A percentile compares a stretch with the other conserved stretches of the same genome.
Conservation (phyloP, 2,329 filamentous ascomycete species). For the Daldinia sp. region DNA sequence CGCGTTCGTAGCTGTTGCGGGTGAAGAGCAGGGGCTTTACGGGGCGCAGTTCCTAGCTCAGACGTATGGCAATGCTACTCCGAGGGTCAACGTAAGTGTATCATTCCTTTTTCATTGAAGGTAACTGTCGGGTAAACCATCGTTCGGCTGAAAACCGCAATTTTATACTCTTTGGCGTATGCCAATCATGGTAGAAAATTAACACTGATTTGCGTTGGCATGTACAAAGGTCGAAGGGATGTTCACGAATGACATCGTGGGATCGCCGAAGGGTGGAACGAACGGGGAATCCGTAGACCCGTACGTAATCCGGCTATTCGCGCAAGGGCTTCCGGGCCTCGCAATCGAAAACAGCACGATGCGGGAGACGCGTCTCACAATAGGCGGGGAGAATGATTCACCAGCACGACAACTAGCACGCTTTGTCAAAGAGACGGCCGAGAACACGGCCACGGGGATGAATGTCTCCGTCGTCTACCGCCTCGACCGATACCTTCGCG, state of each 20-base stretch:
- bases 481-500: slow-evolving; percentile 63
- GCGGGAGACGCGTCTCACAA: slow-evolving; percentile 51
- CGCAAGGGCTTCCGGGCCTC: slow-evolving; percentile 54
- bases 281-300: slow-evolving; percentile 56
- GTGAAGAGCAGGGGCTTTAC: slow-evolving; percentile 65
- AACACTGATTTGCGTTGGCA: not conserved
- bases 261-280: slow-evolving; percentile 55
- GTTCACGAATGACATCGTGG: slow-evolving; percentile 66
- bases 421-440: slow-evolving; percentile 62
- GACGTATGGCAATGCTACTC: slow-evolving; percentile 57
- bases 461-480: slow-evolving; percentile 64
- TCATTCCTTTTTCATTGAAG: not conserved
- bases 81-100: slow-evolving; percentile 46
- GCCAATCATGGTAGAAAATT: not conserved
- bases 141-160: not conserved
- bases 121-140: not conserved
- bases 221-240: slow-evolving; percentile 61
- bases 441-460: slow-evolving; percentile 61
- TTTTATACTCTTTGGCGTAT: not conserved
- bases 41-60: slow-evolving; percentile 61
- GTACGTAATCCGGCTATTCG: slow-evolving; percentile 63
- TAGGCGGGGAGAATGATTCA: slow-evolving; percentile 63
- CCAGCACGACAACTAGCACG: slow-evolving; percentile 63
- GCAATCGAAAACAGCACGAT: slow-evolving; percentile 50
- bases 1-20: slow-evolving; percentile 64